Evolutionary conservation across 169 alveolate genomes (phyloP).

Genomic region (Plasmodium falciparum): DNA sequence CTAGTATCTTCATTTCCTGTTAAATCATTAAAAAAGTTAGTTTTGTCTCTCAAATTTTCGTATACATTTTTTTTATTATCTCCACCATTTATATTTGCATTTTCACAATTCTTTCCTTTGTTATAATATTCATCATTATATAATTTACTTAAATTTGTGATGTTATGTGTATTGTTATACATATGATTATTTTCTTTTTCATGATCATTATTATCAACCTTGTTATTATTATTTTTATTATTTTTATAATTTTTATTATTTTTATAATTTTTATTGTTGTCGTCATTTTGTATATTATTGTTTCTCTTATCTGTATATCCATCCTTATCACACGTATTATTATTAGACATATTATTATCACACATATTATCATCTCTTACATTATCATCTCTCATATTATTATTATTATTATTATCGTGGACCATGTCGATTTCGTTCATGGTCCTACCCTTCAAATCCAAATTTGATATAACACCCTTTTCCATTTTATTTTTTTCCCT

Average conservation of each 20-base stretch:
- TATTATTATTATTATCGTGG: neutral
- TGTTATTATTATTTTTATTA: neutral
- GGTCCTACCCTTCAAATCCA: neutral
- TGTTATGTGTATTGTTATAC: no score
- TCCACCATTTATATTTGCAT: neutral
- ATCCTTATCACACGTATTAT: neutral
- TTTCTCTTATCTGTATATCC: neutral
- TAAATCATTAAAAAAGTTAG: constrained; percentile 7
- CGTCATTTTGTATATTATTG: neutral
- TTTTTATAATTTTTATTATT: neutral
- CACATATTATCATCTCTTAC: no score
- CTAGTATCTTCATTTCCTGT: constrained; percentile 31
- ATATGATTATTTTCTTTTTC: neutral
- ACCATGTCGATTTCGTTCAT: neutral
- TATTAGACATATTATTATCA: no score
- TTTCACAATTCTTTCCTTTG: neutral
- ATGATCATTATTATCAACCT: neutral
- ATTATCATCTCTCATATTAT: no score
- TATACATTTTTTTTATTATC: constrained; percentile 3
- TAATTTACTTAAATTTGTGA: no score
- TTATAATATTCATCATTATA: no score
- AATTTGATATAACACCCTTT: no score
- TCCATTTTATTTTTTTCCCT: neutral
- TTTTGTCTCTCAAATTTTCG: constrained; percentile 10
- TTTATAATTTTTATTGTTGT: neutral